phyloP scores from a whole-genome alignment of 768 basidiomycete genomes.

The Tulasnella sp. region DNA sequence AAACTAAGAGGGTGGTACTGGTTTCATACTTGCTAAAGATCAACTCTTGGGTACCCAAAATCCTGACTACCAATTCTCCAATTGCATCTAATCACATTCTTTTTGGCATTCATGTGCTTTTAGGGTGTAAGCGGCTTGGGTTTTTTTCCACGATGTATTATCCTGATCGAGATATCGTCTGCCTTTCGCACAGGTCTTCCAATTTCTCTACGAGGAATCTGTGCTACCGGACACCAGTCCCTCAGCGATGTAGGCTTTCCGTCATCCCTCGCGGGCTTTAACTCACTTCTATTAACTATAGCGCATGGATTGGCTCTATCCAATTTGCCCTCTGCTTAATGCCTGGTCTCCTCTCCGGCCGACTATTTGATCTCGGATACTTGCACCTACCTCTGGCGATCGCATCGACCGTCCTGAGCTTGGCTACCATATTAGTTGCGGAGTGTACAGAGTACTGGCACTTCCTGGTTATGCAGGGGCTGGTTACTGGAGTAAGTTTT shows the following conservation, averaged over 20 bases:
- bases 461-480: constrained; percentile 70
- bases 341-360: constrained; percentile 52
- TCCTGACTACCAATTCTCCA: not conserved
- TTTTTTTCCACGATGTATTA: not conserved
- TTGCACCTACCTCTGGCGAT: constrained; percentile 49
- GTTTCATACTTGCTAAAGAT: not conserved
- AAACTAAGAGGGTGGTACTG: no score
- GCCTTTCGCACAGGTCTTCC: not conserved
- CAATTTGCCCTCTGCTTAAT: constrained; percentile 33
- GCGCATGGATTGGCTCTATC: constrained; percentile 24
- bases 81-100: not conserved
- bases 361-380: constrained; percentile 70
- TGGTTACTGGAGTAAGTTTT: constrained; percentile 52
- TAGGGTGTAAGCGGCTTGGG: not conserved
- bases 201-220: constrained; percentile 11
- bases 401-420: constrained; percentile 50
- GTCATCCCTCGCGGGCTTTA: no score
- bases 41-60: not conserved
- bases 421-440: constrained; percentile 59
- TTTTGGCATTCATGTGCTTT: not conserved
- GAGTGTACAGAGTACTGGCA: constrained; percentile 75
- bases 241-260: constrained; percentile 12
- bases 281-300: not conserved
- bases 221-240: constrained; percentile 6
- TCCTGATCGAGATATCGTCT: not conserved